Conservation (phyloP, 768 basidiomycete genomes). For the Tulasnella sp. region DNA sequence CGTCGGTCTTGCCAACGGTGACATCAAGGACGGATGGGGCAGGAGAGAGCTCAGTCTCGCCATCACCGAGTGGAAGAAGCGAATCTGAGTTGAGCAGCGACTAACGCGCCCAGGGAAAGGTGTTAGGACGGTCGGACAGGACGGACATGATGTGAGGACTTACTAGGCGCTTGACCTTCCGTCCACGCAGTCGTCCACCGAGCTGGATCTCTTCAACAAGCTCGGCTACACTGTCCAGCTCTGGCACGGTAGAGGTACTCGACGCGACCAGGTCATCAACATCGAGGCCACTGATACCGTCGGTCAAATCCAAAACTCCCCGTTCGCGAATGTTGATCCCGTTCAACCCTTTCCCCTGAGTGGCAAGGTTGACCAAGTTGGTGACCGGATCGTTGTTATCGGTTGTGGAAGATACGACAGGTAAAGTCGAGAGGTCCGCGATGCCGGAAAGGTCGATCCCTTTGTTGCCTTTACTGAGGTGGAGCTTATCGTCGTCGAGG, state of each 20-base stretch:
- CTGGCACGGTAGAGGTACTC: not conserved
- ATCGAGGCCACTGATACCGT: not conserved
- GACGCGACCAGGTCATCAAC: not conserved
- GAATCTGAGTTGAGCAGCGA: not conserved
- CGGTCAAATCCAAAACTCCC: not conserved
- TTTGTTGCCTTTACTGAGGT: conserved; percentile 8
- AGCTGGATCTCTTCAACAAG: not conserved
- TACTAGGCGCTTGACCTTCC: not conserved
- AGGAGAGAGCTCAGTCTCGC: not conserved
- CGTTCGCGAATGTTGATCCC: not conserved
- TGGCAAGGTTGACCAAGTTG: not conserved
- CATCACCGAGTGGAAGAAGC: not conserved
- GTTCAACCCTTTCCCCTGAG: not conserved
- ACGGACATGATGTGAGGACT: not conserved
- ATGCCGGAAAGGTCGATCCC: not conserved
- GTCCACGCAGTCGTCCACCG: not conserved
- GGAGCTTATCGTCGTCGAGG: conserved; percentile 12
- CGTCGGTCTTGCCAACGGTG: not conserved
- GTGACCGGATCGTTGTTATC: not conserved
- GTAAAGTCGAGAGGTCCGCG: not conserved
- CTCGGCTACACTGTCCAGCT: not conserved
- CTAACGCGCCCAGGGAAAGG: not conserved
- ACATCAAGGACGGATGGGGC: not conserved
- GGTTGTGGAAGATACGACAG: not conserved
- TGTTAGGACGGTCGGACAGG: not conserved